Evolutionary conservation across 257 asterid genomes (phyloP), one percentile per base, ranked within the genome.

Genomic region (Osmanthus fragrans): DNA sequence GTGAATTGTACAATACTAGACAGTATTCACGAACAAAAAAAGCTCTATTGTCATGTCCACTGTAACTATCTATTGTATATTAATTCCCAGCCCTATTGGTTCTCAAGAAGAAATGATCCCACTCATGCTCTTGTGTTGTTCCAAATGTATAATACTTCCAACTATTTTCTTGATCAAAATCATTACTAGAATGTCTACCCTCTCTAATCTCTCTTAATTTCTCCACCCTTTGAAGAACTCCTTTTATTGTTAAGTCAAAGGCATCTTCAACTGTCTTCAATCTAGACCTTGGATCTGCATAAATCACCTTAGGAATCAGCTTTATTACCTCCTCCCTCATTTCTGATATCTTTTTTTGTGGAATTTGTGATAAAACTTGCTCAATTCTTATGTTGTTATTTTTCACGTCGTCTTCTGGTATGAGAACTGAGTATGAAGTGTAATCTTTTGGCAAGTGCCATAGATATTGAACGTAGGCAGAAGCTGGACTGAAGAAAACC

Each of bases 321-420:
- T 79, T 87, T 25, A 93, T 91, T 34, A 95, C 97, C 75, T 85
- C 87, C 67, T 95, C 96, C 47, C 92, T 87, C 98, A 95, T 91
- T 40, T 84, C 82, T 8, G 77, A 18, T n/a, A 91, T 90, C 64
- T 77, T 86, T 1, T 80, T 37, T 37, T 37, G 75, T 5, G 97
- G 78, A 37, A 93, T 87, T 72, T 58, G 30, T 13, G 92, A 90
- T 3, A 95, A 32, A 15, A 84, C 82, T 0, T 71, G 78, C 8
- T 88, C 96, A 2, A 91, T 95, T 74, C 80, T 91, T 42, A 86
- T 87, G 0, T 42, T 85, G 79, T 86, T 90, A 11, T 70, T 68
- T 75, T 83, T 91, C 70, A 92, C 92, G 11, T 82, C 96, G 0
- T 78, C 88, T 69, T 94, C 97, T 0, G 96, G 84, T 60, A 95